phyloP scores from a whole-genome alignment of 2,329 filamentous ascomycete genomes.

The Dactylellina sp. region DNA sequence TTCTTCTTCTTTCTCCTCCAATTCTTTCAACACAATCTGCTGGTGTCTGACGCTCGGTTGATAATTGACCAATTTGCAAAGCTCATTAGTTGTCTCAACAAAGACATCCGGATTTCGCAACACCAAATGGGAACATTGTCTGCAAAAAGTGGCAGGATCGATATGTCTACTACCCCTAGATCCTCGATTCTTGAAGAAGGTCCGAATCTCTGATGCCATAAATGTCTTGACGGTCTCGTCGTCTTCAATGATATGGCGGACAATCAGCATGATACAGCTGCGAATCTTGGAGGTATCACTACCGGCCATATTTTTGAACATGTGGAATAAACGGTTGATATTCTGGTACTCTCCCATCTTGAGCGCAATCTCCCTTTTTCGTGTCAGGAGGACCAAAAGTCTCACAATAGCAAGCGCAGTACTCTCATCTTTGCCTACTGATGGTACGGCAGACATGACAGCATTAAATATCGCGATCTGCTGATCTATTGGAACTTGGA shows the following conservation, averaged over 20 bases:
- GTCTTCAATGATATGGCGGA: conserved; percentile 94
- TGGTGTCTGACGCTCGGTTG: conserved; percentile 59
- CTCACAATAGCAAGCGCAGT: conserved; percentile 85
- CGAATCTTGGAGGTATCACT: conserved; percentile 80
- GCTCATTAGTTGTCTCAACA: conserved; percentile 86
- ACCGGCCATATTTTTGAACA: conserved; percentile 91
- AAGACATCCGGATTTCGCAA: conserved; percentile 87
- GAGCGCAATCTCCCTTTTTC: conserved; percentile 79
- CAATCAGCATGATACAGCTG: conserved; percentile 81
- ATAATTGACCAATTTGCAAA: conserved; percentile 77
- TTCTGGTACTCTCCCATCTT: conserved; percentile 87
- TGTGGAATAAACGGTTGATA: conserved; percentile 88
- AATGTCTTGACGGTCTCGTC: conserved; percentile 89
- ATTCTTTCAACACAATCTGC: conserved; percentile 59
- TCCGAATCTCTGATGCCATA: conserved; percentile 87
- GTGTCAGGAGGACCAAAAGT: conserved; percentile 87
- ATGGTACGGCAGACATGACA: conserved; percentile 84
- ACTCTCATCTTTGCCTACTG: conserved; percentile 86
- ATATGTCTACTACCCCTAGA: conserved; percentile 67
- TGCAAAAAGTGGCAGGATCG: conserved; percentile 79
- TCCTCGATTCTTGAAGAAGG: conserved; percentile 72
- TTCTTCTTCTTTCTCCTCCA: conserved; percentile 55
- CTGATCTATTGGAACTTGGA: conserved; percentile 73
- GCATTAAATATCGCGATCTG: conserved; percentile 78
- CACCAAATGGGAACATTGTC: conserved; percentile 80